These are phyloP conservation scores for Croton setiger DNA, from an alignment of 441 rosid species.

Conservation along the genomic window DNA sequence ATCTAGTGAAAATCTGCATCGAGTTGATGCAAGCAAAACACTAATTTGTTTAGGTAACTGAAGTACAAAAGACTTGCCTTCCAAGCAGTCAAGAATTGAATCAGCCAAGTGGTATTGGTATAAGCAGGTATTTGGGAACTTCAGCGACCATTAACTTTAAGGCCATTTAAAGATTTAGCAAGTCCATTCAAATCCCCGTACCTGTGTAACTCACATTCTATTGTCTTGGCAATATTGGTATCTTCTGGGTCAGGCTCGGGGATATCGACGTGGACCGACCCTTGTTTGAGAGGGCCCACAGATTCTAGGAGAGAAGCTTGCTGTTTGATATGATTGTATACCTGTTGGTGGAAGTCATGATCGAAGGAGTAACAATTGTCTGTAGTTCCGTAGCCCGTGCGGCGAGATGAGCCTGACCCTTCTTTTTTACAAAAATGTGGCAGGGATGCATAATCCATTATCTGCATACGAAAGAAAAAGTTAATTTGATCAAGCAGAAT, in stretches of 20 bases:
- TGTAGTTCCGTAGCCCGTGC: constrained; percentile 31
- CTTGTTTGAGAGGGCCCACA: constrained; percentile 59
- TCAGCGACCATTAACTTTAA: constrained; percentile 33
- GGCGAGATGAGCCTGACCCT: constrained; percentile 73
- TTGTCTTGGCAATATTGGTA: constrained; percentile 49
- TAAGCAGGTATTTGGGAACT: constrained; percentile 12
- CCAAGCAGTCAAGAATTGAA: constrained; percentile 10
- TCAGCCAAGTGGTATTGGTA: constrained; percentile 13
- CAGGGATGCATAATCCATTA: constrained; percentile 73
- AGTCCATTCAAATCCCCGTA: constrained; percentile 45
- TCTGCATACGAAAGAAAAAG: constrained; percentile 50
- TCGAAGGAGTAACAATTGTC: constrained; percentile 63
- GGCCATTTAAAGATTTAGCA: constrained; percentile 33
- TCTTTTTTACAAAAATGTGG: constrained; percentile 89
- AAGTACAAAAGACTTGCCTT: constrained; percentile 12
- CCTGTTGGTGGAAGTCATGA: constrained; percentile 80
- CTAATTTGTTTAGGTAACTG: not conserved
- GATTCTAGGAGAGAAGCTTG: constrained; percentile 46
- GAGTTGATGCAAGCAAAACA: constrained; percentile 42
- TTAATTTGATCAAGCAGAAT: no score
- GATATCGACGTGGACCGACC: constrained; percentile 72
- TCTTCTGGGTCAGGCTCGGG: constrained; percentile 69
- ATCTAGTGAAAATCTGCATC: constrained; percentile 34
- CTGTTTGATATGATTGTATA: constrained; percentile 73
- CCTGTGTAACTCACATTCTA: constrained; percentile 69